Base-by-base conservation (phyloP, 768 basidiomycete genomes). In the Pisolithus sp. region DNA sequence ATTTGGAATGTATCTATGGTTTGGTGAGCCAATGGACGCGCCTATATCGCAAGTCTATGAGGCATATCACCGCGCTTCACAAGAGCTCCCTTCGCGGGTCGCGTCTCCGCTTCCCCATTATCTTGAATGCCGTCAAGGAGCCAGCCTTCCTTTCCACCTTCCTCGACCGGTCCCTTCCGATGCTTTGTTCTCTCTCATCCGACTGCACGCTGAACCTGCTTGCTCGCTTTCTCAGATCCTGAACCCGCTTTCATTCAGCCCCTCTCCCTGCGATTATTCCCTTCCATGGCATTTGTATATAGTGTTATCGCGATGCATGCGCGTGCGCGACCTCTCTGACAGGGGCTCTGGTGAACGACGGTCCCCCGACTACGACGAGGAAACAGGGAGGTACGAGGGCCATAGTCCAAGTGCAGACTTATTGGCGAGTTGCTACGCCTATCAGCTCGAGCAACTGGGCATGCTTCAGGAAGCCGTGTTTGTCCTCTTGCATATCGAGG, bases 221-320 rank as follows among this genome's bases (percentile, higher is more conserved):
- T 80, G 76, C 58, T 88, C 80, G 40, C 78, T 80, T 48, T 94
- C 79, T 49, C 83, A 75, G 36, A 75, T 84, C 3, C 80, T 94
- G 8, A 69, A 77, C 10, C 86, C 93, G 0, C 71, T 83, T 7
- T 89, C 89, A 21, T 91, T 88, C 57, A 78, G 83, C 1, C 69
- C 86, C 2, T 85, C 82, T 6, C 85, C 86, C 0, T 67, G 82
- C n/a, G 93, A 94, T 65, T 85, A 82, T 64, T 81, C 91, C 20
- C 71, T 96, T 50, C 77, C 89, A 7, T 99, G 95, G 95, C 93
- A 97, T 68, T 62, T 97, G 31, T 97, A 95, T 66, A 80, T 93
- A 50, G 73, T 98, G 31, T 72, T 98, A 44, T 87, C 93, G 15
- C 79, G 86, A 23, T 88, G 86, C 53, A 82, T 96, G 71, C 76